A percentile compares a stretch with the other conserved stretches of the same genome.
Evolutionary conservation across 805 yeast species (phyloP).

Genomic region (Saturnispora quitensis): DNA sequence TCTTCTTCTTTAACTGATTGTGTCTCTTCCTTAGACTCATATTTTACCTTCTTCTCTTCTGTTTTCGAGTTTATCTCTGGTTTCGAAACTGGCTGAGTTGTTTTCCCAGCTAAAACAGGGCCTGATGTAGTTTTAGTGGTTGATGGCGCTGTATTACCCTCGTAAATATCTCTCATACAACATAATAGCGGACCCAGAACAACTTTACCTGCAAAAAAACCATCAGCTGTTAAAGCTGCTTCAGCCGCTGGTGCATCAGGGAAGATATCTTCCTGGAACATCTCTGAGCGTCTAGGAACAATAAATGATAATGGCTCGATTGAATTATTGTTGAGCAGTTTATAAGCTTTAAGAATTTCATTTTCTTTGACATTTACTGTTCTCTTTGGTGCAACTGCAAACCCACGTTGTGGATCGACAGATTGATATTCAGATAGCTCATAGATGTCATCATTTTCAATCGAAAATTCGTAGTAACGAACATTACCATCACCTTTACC

Average conservation of each 20-base stretch:
- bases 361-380: constrained; percentile 71
- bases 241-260: constrained; percentile 80
- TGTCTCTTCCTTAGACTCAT: constrained; percentile 2
- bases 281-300: constrained; percentile 91
- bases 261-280: constrained; percentile 85
- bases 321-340: constrained; percentile 74
- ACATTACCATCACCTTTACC: constrained; percentile 99
- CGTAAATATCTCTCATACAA: constrained; percentile 67
- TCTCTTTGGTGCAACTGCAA: constrained; percentile 82
- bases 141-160: constrained; percentile 57
- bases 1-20: constrained; percentile 6
- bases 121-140: constrained; percentile 32
- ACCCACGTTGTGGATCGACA: constrained; percentile 91
- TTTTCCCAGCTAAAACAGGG: constrained; percentile 3
- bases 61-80: neutral
- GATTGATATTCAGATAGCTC: constrained; percentile 87
- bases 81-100: constrained; percentile 2
- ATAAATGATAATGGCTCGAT: constrained; percentile 89
- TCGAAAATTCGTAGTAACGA: constrained; percentile 80
- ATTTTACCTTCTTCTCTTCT: neutral
- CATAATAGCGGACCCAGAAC: constrained; percentile 78
- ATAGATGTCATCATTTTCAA: constrained; percentile 58
- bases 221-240: constrained; percentile 72
- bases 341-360: constrained; percentile 75
- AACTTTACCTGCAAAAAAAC: constrained; percentile 71